Evolutionary conservation across 192 early-diverging fungal species (phyloP).

Genomic region (Backusella macrospora): DNA sequence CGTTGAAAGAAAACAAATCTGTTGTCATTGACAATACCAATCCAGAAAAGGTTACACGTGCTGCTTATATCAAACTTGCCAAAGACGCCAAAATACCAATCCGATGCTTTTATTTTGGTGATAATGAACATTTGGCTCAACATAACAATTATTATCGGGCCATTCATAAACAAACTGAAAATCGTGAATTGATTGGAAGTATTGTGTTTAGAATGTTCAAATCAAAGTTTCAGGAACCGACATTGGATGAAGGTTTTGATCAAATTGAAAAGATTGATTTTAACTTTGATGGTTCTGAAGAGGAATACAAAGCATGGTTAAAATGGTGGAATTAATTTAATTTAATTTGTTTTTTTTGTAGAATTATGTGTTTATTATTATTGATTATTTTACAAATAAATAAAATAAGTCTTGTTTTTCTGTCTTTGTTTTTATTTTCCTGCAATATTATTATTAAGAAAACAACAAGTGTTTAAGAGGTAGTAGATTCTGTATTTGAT

Average conservation of each 20-base stretch:
- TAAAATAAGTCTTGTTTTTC: no score
- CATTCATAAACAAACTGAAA: conserved; percentile 20
- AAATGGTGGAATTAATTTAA: conserved; percentile 55
- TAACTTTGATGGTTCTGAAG: conserved; percentile 48
- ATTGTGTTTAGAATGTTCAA: conserved; percentile 60
- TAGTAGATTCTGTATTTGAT: not conserved
- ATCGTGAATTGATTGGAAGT: conserved; percentile 42
- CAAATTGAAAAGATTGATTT: conserved; percentile 66
- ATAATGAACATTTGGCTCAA: conserved; percentile 57
- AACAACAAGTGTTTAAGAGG: not conserved
- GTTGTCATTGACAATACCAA: conserved; percentile 93
- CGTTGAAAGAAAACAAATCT: conserved; percentile 52
- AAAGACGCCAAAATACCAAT: conserved; percentile 55
- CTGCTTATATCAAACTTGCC: conserved; percentile 67
- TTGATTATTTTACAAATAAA: no score
- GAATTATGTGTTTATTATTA: no score
- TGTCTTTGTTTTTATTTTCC: not conserved
- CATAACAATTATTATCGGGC: conserved; percentile 84
- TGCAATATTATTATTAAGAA: not conserved
- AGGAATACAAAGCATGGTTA: conserved; percentile 50
- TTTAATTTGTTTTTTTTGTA: not conserved
- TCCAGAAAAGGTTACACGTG: conserved; percentile 60
- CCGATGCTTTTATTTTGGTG: conserved; percentile 65
- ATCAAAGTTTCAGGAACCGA: conserved; percentile 50
- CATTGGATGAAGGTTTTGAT: conserved; percentile 57